These are phyloP conservation scores for Spathaspora sp. DNA, from an alignment of 805 yeast species.

Conservation along the genomic window DNA sequence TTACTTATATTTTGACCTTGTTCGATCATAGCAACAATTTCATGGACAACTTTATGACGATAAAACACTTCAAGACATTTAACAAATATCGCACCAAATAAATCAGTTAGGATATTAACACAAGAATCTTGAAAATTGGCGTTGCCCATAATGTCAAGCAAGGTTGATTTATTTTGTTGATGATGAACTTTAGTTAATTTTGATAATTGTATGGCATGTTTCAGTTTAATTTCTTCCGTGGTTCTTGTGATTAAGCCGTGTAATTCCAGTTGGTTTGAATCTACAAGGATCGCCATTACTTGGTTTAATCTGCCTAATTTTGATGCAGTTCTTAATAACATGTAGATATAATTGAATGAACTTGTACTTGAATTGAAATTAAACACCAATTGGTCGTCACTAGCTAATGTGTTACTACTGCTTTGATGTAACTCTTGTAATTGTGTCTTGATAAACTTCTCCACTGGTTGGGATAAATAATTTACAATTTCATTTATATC, in stretches of 20 bases:
- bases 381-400: conserved; percentile 17
- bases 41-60: conserved; percentile 63
- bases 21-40: conserved; percentile 41
- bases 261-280: conserved; percentile 58
- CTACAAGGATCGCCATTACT: conserved; percentile 50
- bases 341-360: conserved; percentile 52
- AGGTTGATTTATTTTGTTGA: conserved; percentile 8
- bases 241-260: conserved; percentile 59
- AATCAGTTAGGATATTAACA: conserved; percentile 58
- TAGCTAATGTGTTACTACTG: conserved; percentile 9
- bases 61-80: conserved; percentile 63
- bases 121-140: conserved; percentile 42
- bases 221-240: conserved; percentile 60
- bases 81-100: conserved; percentile 67
- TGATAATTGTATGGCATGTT: conserved; percentile 37
- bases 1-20: conserved; percentile 13
- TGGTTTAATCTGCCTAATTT: conserved; percentile 60
- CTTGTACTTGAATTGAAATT: conserved; percentile 26
- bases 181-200: conserved; percentile 27
- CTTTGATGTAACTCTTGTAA: conserved; percentile 22
- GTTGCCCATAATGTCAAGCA: conserved; percentile 21
- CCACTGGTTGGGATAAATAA: conserved; percentile 26
- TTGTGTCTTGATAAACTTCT: conserved; percentile 24
- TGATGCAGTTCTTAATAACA: conserved; percentile 52
- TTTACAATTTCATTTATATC: conserved; percentile 51